These are phyloP conservation scores for Pittosporum tobira DNA, from an alignment of 129 eudicot species.

Conservation along the genomic window DNA sequence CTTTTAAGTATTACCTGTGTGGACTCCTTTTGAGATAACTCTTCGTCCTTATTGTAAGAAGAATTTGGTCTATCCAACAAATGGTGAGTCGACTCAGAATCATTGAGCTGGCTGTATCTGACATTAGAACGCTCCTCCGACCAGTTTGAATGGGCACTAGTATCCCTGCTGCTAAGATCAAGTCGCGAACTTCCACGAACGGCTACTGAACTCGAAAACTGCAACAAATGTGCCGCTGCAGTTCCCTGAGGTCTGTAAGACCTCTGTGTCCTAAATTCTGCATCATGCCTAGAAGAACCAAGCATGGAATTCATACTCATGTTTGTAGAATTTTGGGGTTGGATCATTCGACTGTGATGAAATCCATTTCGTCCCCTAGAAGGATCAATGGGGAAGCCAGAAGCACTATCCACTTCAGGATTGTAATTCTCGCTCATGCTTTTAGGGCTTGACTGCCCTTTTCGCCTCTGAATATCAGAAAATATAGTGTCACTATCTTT, in stretches of 20 bases:
- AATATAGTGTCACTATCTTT: neutral
- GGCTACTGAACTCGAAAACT: conserved; percentile 69
- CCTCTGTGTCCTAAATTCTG: conserved; percentile 32
- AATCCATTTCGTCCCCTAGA: conserved; percentile 33
- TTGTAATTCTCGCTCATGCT: conserved; percentile 60
- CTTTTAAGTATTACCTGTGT: conserved; percentile 11
- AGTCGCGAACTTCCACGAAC: conserved; percentile 60
- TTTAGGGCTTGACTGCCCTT: conserved; percentile 48
- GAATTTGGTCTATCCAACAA: conserved; percentile 35
- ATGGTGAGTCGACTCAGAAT: conserved; percentile 46
- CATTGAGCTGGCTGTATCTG: conserved; percentile 39
- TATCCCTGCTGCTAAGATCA: conserved; percentile 50
- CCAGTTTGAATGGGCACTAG: conserved; percentile 42
- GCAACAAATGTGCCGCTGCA: conserved; percentile 42
- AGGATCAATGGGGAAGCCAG: conserved; percentile 52
- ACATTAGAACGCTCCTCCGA: conserved; percentile 35
- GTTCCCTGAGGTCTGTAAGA: conserved; percentile 37
- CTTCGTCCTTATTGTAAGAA: conserved; percentile 44
- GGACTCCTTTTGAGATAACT: conserved; percentile 31
- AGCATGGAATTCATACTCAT: conserved; percentile 19
- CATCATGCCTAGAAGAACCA: conserved; percentile 28
- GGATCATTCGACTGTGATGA: conserved; percentile 15
- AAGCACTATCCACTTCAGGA: conserved; percentile 49
- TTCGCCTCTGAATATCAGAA: conserved; percentile 44
- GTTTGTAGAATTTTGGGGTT: conserved; percentile 23